These are phyloP conservation scores for Mycena olivaceomarginata DNA, from an alignment of 768 basidiomycete species.

Conservation along the genomic window DNA sequence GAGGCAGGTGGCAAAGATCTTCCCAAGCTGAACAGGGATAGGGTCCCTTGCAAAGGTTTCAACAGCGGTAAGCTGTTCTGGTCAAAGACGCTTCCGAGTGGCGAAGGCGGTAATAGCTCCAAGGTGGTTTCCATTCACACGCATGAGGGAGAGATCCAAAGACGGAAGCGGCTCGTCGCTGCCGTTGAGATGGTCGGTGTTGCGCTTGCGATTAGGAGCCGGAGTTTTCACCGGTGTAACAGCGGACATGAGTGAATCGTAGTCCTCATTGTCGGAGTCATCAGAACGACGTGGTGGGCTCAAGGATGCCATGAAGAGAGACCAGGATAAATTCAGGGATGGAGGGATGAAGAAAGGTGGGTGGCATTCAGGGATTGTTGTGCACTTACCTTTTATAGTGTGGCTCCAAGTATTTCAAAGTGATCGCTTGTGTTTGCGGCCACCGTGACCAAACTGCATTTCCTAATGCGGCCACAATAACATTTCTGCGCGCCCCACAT, in stretches of 20 bases:
- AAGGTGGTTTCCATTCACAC: slow-evolving; percentile 12
- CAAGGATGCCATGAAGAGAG: too few relatives aligned
- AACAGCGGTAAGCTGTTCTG: slow-evolving; percentile 13
- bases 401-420: too few relatives aligned
- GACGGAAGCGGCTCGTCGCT: background rate
- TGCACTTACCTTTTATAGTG: too few relatives aligned
- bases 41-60: slow-evolving; percentile 18
- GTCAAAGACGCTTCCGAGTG: slow-evolving; percentile 26
- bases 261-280: too few relatives aligned
- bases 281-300: too few relatives aligned
- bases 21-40: slow-evolving; percentile 1
- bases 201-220: slow-evolving; percentile 13
- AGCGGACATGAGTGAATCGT: background rate
- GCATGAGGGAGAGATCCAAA: background rate
- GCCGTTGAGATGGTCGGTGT: background rate
- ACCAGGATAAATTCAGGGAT: too few relatives aligned
- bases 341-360: too few relatives aligned
- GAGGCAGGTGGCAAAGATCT: slow-evolving; percentile 1
- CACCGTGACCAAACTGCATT: too few relatives aligned
- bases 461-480: too few relatives aligned
- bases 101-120: slow-evolving; percentile 2
- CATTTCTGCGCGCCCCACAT: too few relatives aligned
- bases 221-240: background rate
- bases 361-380: too few relatives aligned
- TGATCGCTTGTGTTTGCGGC: too few relatives aligned